Evolutionary conservation across 1,284 basidiomycete genomes (phyloP), one percentile per base, ranked within the genome.

Genomic region (Pseudomicrostroma phylloplanum): DNA sequence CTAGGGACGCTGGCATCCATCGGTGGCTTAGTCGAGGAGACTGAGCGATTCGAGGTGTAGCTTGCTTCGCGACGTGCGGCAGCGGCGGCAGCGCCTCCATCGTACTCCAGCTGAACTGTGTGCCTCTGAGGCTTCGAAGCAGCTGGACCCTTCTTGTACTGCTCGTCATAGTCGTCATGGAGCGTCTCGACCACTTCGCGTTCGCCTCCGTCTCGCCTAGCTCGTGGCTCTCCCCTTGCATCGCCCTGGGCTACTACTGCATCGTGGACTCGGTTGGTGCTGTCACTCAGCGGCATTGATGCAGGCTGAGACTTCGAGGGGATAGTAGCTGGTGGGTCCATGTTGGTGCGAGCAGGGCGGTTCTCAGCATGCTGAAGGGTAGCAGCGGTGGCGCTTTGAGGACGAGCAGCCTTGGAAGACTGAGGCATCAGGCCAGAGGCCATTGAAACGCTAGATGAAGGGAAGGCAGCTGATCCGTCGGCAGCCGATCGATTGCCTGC

Each of bases 21-120:
- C n/a, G 53, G 6, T 25, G 30, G 30, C 30, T 36, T 36, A 9
- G 4, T 36, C 4, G 30, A 36, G 9, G 30, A 36, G 30, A 36
- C 30, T 3, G 21, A 25, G 8, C 30, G 53, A 55, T 26, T 25
- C 53, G 26, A 13, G 48, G 40, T 36, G 62, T 43, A 26, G 66
- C 40, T 17, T 57, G 51, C 8, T 63, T 51, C 15, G 57, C 49
- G n/a, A 54, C 56, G 15, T 48, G 60, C 23, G 41, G 43, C 40
- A 19, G 26, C 30, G 30, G 30, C 30, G 30, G 30, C 30, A 4
- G 30, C 30, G 3, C 30, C 30, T 36, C 30, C 64, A 57, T 67
- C 64, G 56, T 76, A 76, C 60, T 76, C 74, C 60, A 76, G 67
- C 67, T 76, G 74, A 49, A 76, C 70, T 1, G 74, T 76, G 64